Conservation (phyloP, 306 rosid genomes). For the Glycine tomentella region DNA sequence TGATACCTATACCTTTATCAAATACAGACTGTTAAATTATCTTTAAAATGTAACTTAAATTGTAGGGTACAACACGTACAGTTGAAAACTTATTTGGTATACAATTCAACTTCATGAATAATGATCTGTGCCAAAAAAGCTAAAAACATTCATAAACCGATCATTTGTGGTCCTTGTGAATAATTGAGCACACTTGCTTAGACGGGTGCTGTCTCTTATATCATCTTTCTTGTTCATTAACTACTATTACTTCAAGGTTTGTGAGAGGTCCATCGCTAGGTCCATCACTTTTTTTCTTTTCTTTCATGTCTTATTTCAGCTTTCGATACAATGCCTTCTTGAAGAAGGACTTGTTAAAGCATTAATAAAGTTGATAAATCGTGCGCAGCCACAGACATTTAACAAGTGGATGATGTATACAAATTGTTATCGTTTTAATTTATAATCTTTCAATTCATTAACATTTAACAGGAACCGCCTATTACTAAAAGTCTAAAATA, state of each 20-base stretch:
- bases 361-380: slow-evolving; percentile 20
- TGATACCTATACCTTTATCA: too few relatives aligned
- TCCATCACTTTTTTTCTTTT: neutral
- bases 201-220: neutral
- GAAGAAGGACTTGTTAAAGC: slow-evolving; percentile 2
- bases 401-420: slow-evolving; percentile 11
- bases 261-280: slow-evolving; percentile 37
- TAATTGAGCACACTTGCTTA: slow-evolving; percentile 37
- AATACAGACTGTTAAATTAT: neutral
- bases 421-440: neutral
- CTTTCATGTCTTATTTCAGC: slow-evolving; percentile 19
- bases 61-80: neutral
- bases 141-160: too few relatives aligned
- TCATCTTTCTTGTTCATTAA: slow-evolving; percentile 22
- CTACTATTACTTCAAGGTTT: slow-evolving; percentile 11
- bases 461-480: neutral
- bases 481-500: neutral
- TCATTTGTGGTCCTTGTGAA: slow-evolving; percentile 47
- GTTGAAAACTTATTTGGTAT: neutral
- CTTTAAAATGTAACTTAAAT: neutral
- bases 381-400: slow-evolving; percentile 4
- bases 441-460: slow-evolving; percentile 8
- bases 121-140: too few relatives aligned
- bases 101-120: slow-evolving; percentile 30
- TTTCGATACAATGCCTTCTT: slow-evolving; percentile 3